These are phyloP conservation scores for Passiflora organensis DNA, from an alignment of 345 rosid species.

Conservation along the genomic window DNA sequence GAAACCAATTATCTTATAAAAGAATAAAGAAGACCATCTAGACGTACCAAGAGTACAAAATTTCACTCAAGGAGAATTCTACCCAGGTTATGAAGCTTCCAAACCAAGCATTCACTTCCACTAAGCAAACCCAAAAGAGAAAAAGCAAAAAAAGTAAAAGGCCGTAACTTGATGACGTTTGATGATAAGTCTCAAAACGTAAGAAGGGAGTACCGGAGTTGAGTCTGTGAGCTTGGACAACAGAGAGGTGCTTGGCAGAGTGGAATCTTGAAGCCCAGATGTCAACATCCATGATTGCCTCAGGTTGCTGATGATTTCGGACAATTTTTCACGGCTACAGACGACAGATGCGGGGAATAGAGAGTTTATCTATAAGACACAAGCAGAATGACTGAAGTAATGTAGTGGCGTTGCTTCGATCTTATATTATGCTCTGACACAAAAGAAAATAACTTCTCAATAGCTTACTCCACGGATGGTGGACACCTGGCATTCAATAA, in stretches of 20 bases:
- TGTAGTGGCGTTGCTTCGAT: background rate
- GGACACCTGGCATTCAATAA: slow-evolving; percentile 24
- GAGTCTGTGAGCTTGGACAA: slow-evolving; percentile 27
- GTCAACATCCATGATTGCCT: slow-evolving; percentile 39
- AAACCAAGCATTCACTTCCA: background rate
- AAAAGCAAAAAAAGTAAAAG: background rate
- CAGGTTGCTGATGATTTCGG: slow-evolving; percentile 1
- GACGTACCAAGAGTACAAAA: background rate
- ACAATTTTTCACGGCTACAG: slow-evolving; percentile 5
- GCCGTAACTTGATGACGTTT: background rate
- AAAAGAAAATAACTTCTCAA: too few species aligned
- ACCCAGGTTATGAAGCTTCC: slow-evolving; percentile 2
- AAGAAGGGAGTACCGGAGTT: slow-evolving; percentile 21
- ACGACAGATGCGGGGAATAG: slow-evolving; percentile 15
- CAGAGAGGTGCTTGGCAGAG: slow-evolving; percentile 36
- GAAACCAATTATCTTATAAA: too few species aligned
- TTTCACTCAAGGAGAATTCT: background rate
- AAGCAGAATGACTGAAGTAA: background rate
- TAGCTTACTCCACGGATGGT: slow-evolving; percentile 6
- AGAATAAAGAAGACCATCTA: background rate
- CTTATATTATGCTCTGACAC: background rate
- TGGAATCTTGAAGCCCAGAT: slow-evolving; percentile 34
- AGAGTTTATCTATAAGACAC: background rate
- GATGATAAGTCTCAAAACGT: background rate
- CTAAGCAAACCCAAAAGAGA: background rate